Evolutionary conservation across 306 rosid species (phyloP), one percentile per base, ranked within the genome.

Genomic region (Comarum palustre): DNA sequence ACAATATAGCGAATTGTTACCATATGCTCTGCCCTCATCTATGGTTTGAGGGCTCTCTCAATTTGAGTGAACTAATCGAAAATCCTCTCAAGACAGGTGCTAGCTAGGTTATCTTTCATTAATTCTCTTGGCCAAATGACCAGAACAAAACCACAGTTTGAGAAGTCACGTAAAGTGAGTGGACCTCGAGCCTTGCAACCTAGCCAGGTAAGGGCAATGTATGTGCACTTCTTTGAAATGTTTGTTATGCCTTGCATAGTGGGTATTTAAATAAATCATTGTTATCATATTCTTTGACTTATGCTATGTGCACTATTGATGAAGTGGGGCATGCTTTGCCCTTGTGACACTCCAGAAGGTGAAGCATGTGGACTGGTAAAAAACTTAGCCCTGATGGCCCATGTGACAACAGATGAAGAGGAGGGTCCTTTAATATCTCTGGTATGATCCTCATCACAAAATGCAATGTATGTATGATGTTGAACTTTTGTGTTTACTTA

Each of bases 321-420:
- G 73, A 48, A 92, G 97, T 93, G 98, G 98, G 98, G 98, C 63
- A 93, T 93, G 98, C 98, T 91, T 73, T 93, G 98, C 80, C 98
- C 98, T 22, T 93, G 98, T 65, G 98, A 93, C 81, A 93, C 98
- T 78, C 98, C 98, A 45, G 98, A 93, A 81, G 98, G 98, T 46
- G 98, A 91, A 82, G 77, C 89, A 61, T 91, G 97, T 84, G 98
- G 98, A 76, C 91, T 93, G 42, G 97, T 93, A 27, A 93, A 93
- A 86, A 91, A 91, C 76, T 81, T 91, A 86, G 97, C 98, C 71
- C 77, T 93, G 80, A 91, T 93, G 98, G 88, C 98, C 76, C 98
- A 93, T 76, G 98, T 93, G 64, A 93, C 98, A 38, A 93, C 96
- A 38, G 97, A 93, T 85, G 96, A 91, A 73, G 97, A 89, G 82